Base-by-base conservation (phyloP, 176 grass and related monocot genomes). In the Melocanna baccifera region DNA sequence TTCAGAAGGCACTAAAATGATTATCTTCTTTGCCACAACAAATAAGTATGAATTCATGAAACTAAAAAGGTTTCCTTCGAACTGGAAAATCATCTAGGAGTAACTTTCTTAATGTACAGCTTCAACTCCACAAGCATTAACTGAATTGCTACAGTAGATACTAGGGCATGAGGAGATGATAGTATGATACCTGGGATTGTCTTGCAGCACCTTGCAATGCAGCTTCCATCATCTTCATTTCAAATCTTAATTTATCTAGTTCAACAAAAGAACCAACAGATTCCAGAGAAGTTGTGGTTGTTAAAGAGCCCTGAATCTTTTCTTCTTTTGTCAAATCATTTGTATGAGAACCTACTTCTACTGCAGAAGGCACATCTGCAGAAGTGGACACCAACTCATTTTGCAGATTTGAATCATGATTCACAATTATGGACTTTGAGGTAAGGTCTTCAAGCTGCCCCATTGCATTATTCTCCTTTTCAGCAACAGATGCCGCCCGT, bases 141-240 rank as follows among this genome's bases (percentile, higher is more conserved):
- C 77, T 78, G 12, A 78, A 45, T 40, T 81, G 26, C 42, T 57
- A 86, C 19, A 55, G 15, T 30, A 58, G n/a, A 73, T 55, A 66
- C 29, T 63, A 62, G 59, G 45, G 59, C 7, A 63, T 69, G 69
- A 43, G 13, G 51, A 84, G 67, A 91, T 81, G 37, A n/a, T n/a
- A n/a, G n/a, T n/a, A n/a, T n/a, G n/a, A 81, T 93, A 98, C 97
- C 97, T 99, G 93, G 7, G 97, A 92, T 87, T 99, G 97, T 83
- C 97, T 99, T 81, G 97, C 97, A 83, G 97, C 97, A 66, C 97
- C 97, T 92, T 96, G 93, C 66, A 99, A 85, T 92, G 97, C 97
- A 91, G 97, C 90, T 81, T 99, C 97, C 97, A 99, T 96, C 93
- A 96, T 94, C 74, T 94, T 92, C 91, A 99, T 94, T 83, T 99